Percentiles rank a stretch among this genome's conserved stretches.
These are phyloP conservation scores for Phytophthora citrophthora DNA, from an alignment of 352 stramenopile species.

Conservation along the genomic window DNA sequence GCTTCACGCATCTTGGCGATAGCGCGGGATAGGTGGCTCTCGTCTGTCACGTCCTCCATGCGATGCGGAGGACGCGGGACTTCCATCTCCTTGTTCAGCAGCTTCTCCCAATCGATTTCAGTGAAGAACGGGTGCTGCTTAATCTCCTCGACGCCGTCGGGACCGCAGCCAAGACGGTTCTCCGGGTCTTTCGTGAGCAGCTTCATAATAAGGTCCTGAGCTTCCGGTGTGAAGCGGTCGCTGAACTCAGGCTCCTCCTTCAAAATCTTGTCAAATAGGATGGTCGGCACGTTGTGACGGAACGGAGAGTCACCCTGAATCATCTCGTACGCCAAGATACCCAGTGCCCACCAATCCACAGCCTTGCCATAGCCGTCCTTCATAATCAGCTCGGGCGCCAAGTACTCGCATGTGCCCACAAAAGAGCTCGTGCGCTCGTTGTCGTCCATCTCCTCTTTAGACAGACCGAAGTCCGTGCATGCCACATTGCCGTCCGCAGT, in stretches of 20 bases:
- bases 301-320: conserved; percentile 80
- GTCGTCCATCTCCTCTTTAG: conserved; percentile 79
- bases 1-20: conserved; percentile 76
- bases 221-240: conserved; percentile 71
- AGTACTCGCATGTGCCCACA: conserved; percentile 78
- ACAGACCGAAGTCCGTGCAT: conserved; percentile 77
- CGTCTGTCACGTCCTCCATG: conserved; percentile 75
- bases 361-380: conserved; percentile 76
- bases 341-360: conserved; percentile 82
- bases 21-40: conserved; percentile 65
- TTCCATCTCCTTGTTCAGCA: conserved; percentile 64
- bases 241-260: conserved; percentile 76
- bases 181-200: conserved; percentile 65
- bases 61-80: conserved; percentile 73
- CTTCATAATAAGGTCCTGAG: conserved; percentile 66
- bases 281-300: conserved; percentile 64
- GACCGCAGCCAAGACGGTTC: conserved; percentile 59
- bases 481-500: conserved; percentile 73
- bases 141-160: conserved; percentile 72
- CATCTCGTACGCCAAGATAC: conserved; percentile 79
- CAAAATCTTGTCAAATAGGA: conserved; percentile 84
- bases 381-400: conserved; percentile 75
- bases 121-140: conserved; percentile 73
- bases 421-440: conserved; percentile 72
- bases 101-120: conserved; percentile 74